Conservation (phyloP, 2,329 filamentous ascomycete genomes). For the Fonsecaea nubica region DNA sequence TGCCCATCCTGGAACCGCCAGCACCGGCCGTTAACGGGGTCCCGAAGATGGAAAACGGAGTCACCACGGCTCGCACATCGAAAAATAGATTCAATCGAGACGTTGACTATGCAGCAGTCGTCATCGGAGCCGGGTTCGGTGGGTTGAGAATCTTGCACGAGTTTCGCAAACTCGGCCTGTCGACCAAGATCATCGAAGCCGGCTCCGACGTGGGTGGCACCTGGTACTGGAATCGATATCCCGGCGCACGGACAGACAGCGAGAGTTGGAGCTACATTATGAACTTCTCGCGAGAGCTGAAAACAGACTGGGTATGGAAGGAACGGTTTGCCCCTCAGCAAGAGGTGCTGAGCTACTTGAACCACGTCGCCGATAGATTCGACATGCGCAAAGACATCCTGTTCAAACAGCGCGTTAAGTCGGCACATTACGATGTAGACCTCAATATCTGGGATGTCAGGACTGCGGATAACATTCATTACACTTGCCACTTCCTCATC, state of each 20-base stretch:
- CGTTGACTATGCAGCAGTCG: conserved; percentile 37
- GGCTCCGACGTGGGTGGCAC: conserved; percentile 46
- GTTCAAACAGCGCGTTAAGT: too few species aligned
- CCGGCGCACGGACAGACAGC: conserved; percentile 50
- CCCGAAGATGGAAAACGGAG: too few species aligned
- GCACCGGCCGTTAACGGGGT: too few species aligned
- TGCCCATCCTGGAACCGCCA: too few species aligned
- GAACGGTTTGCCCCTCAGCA: conserved; percentile 29
- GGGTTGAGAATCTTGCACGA: conserved; percentile 52
- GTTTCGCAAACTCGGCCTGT: conserved; percentile 59
- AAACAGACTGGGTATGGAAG: too few species aligned
- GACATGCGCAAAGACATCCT: conserved; percentile 47
- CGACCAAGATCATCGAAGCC: conserved; percentile 58
- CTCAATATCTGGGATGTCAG: too few species aligned
- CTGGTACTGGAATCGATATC: conserved; percentile 49
- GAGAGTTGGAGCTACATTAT: conserved; percentile 49
- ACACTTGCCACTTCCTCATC: too few species aligned
- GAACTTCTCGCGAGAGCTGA: too few species aligned
- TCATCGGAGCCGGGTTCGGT: conserved; percentile 44
- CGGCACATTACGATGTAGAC: too few species aligned
- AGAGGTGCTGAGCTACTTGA: conserved; percentile 56
- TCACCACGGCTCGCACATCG: too few species aligned
- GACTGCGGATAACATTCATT: too few species aligned
- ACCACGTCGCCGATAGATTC: conserved; percentile 53
- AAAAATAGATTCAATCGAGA: too few species aligned